Base-by-base conservation (phyloP, 345 rosid species). In the Cardamine occulta region DNA sequence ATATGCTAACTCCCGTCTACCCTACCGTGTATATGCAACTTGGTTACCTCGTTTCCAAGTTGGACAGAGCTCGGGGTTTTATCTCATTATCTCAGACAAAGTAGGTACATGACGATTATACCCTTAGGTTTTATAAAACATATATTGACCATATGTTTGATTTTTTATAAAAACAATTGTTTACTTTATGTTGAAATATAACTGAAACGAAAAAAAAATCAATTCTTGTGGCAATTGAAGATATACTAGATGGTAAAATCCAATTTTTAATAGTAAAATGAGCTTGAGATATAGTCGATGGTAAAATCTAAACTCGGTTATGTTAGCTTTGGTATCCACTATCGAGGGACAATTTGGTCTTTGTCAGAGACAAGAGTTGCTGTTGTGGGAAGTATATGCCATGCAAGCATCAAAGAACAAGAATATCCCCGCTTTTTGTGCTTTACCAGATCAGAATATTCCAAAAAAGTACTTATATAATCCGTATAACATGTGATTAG, bases 341-440 rank as follows among this genome's bases (percentile, higher is more conserved):
- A 11, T 2, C 3, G n/a, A 28, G 68, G 80, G 81, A 29, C 3
- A 72, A 23, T 64, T 39, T 72, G 39, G 81, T 78, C 51, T 26
- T 70, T 49, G 7, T 3, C 0, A 0, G 31, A n/a, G 12, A 14
- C 12, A 9, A 17, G 40, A 11, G 53, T 48, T 26, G 52, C 3
- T 57, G 47, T 7, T 37, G 68, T 58, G 31, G 9, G 45, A 66
- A 63, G 82, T 68, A 73, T 79, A 79, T 79, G 74, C 79, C 59
- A 73, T 42, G 61, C 75, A 73, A 74, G 79, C 52, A 74, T 74
- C 82, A 68, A 70, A 64, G 31, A 14, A 74, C 37, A 42, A 79
- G 82, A 68, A 79, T 79, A 79, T 79, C 65, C 82, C n/a, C 18
- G 0, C 8, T 56, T 39, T 60, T 44, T 34, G 66, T 79, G 74